phyloP scores from a whole-genome alignment of 331 rosid species.

The Stylosanthes scabra region DNA sequence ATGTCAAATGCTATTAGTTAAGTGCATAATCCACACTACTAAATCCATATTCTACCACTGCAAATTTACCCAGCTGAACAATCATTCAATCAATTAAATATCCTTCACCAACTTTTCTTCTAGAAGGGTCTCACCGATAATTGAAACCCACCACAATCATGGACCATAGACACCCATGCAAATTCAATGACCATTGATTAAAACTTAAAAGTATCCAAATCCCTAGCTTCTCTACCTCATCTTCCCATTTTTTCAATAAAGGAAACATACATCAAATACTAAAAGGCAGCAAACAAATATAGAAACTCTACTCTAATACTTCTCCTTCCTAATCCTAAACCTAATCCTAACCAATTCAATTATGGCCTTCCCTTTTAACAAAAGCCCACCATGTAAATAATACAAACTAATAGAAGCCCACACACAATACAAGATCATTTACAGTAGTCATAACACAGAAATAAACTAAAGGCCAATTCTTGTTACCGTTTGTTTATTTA shows the following conservation, averaged over 20 bases:
- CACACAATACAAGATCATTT: not conserved
- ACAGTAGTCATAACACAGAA: not conserved
- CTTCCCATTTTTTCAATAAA: constrained; percentile 1
- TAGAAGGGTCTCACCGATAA: not conserved
- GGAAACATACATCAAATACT: not conserved
- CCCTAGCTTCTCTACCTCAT: not conserved
- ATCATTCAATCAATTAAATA: not conserved
- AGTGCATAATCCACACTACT: not conserved
- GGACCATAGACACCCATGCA: not conserved
- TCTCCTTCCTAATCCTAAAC: constrained; percentile 8
- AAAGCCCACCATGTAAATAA: not conserved
- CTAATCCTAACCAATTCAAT: not conserved
- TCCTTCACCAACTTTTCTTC: not conserved
- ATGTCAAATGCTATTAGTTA: not conserved
- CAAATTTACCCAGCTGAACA: not conserved
- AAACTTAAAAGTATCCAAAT: not conserved
- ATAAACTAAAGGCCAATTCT: too few relatives aligned
- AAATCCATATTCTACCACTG: not conserved
- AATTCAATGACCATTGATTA: not conserved
- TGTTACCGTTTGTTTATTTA: too few relatives aligned
- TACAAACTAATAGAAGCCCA: not conserved
- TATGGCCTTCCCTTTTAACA: not conserved
- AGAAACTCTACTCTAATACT: not conserved
- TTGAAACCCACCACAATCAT: not conserved
- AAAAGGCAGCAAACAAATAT: not conserved